phyloP scores from a whole-genome alignment of 192 early-diverging fungal genomes.

The Coemansia sp. region DNA sequence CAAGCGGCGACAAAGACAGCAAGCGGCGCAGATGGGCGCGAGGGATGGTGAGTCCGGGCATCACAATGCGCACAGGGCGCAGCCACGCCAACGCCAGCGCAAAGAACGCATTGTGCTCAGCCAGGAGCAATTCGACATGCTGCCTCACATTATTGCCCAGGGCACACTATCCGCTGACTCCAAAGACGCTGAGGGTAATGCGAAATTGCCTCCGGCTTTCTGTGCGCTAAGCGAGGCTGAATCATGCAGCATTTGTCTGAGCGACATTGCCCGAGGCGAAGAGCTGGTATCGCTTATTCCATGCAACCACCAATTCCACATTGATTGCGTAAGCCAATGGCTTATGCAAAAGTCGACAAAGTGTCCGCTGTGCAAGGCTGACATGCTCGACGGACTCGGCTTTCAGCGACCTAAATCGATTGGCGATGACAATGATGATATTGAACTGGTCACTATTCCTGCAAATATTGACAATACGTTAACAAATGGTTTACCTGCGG shows the following conservation, averaged over 20 bases:
- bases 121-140: constrained; percentile 36
- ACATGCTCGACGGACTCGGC: constrained; percentile 31
- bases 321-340: constrained; percentile 37
- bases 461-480: not conserved
- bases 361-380: constrained; percentile 44
- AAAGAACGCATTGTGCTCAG: constrained; percentile 24
- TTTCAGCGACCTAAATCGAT: constrained; percentile 8
- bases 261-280: constrained; percentile 20
- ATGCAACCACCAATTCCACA: constrained; percentile 40
- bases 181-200: not conserved
- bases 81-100: constrained; percentile 11
- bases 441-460: constrained; percentile 8
- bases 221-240: constrained; percentile 12
- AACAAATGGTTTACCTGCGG: not conserved
- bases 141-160: constrained; percentile 23
- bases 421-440: constrained; percentile 13
- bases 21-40: not conserved
- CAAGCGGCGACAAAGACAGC: constrained; percentile 7
- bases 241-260: constrained; percentile 36
- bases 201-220: not conserved
- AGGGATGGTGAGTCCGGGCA: not conserved
- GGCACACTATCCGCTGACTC: constrained; percentile 1
- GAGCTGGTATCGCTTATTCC: constrained; percentile 29
- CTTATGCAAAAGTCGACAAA: constrained; percentile 35
- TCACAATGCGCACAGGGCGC: constrained; percentile 1